Base-by-base conservation (phyloP, 768 basidiomycete genomes). In the Dacryopinax primogenitus region DNA sequence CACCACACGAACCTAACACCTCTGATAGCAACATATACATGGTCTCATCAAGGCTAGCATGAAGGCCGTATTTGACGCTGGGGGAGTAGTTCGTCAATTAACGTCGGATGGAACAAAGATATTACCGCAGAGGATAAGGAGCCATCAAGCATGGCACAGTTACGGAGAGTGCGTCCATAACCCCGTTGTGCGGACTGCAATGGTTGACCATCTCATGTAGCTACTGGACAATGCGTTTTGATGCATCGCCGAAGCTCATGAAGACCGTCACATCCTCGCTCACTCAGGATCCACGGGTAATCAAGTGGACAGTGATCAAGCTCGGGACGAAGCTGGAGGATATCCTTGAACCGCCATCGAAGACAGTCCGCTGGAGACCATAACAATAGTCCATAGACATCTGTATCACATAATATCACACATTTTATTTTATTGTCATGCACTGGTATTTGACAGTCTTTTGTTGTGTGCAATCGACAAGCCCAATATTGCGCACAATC, bases 141-240 rank as follows among this genome's bases (percentile, higher is more conserved):
- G 71, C 11, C 66, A 68, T 18, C 81, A 81, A 58, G 77, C 79
- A 33, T 79, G 75, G 61, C 83, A 86, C 66, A 75, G 73, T 12
- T 70, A 82, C 26, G 91, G 86, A 80, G 91, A 93, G 91, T 92
- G 71, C 74, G 91, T 87, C 1, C 41, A 16, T 23, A 7, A 36
- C 64, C 63, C 23, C 35, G 15, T 44, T 61, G 68, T 28, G 73
- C 65, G 39, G 4, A 3, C 35, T 12, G 34, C 16, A 63, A 26
- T 62, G 63, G 30, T 62, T 23, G 64, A 3, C 21, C 3, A 21
- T 23, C 33, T 23, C 11, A 28, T 34, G 21, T 69, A 94, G 92
- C 70, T 92, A 92, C 73, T 94, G 90, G 90, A 86, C 87, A 2
- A 82, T 95, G 78, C 83, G 90, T 72, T 95, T 93, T 73, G 92